These are phyloP conservation scores for Galerina sulciceps DNA, from an alignment of 768 basidiomycete genomes.

Conservation along the genomic window DNA sequence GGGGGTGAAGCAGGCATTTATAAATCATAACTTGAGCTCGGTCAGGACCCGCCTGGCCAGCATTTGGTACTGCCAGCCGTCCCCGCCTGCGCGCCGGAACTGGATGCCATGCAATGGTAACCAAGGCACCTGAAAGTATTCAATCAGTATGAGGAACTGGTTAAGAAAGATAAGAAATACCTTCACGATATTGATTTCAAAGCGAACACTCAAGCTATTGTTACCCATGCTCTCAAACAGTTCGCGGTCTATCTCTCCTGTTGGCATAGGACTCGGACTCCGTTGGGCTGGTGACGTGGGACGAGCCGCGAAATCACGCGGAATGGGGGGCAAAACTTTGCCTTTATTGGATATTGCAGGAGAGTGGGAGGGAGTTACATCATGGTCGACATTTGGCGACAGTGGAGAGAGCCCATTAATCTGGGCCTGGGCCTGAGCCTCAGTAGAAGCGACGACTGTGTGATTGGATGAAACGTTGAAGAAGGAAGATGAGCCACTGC, in stretches of 20 bases:
- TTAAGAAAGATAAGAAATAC: conserved; percentile 45
- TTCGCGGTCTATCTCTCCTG: conserved; percentile 69
- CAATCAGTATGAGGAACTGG: neutral
- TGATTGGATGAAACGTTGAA: conserved; percentile 76
- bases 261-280: conserved; percentile 59
- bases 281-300: conserved; percentile 38
- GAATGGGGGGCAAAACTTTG: conserved; percentile 80
- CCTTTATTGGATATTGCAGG: conserved; percentile 51
- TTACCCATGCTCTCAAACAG: conserved; percentile 76
- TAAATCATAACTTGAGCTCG: conserved; percentile 69
- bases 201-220: conserved; percentile 86
- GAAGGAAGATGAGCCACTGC: conserved; percentile 82
- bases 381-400: conserved; percentile 24
- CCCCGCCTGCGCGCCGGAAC: conserved; percentile 87
- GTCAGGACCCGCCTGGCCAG: conserved; percentile 86
- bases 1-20: neutral
- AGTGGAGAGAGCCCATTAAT: conserved; percentile 30
- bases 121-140: conserved; percentile 75
- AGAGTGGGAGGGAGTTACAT: conserved; percentile 32
- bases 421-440: conserved; percentile 20
- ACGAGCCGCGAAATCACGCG: conserved; percentile 59
- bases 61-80: conserved; percentile 98
- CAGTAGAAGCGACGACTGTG: conserved; percentile 28
- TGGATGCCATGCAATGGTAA: conserved; percentile 94
- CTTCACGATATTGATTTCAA: conserved; percentile 98